Evolutionary conservation across 1,139 yeast genomes (phyloP).

Genomic region (Yamadazyma trypodendri): DNA sequence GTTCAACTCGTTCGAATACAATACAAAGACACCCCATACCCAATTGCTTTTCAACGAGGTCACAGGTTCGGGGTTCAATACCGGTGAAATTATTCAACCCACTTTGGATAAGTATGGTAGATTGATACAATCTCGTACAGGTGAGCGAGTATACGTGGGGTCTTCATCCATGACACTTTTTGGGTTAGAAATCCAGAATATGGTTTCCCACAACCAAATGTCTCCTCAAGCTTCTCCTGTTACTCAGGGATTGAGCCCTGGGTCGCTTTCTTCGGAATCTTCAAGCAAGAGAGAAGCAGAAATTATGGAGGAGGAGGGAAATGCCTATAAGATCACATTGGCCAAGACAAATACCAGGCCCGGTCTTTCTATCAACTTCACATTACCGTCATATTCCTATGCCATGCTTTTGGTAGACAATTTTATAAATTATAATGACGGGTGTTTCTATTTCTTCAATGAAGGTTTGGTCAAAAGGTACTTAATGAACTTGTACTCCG

Average conservation of each 20-base stretch:
- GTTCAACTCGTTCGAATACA: slow-evolving; percentile 15
- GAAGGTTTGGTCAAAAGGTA: slow-evolving; percentile 73
- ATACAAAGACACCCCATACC: slow-evolving; percentile 15
- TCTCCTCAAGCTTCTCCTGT: slow-evolving; percentile 10
- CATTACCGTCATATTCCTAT: slow-evolving; percentile 74
- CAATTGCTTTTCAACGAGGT: slow-evolving; percentile 15
- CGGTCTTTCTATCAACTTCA: slow-evolving; percentile 64
- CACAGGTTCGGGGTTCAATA: slow-evolving; percentile 12
- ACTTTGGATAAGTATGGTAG: slow-evolving; percentile 70
- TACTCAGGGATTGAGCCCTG: slow-evolving; percentile 11
- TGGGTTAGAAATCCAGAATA: slow-evolving; percentile 71
- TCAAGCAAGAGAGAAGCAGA: slow-evolving; percentile 36
- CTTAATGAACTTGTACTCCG: slow-evolving; percentile 57
- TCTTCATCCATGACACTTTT: slow-evolving; percentile 80
- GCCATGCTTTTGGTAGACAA: slow-evolving; percentile 75
- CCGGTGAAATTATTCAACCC: slow-evolving; percentile 57
- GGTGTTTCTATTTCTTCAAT: slow-evolving; percentile 83
- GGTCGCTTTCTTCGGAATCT: slow-evolving; percentile 11
- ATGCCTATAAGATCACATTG: slow-evolving; percentile 66
- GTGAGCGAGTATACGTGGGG: slow-evolving; percentile 73
- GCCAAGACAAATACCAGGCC: slow-evolving; percentile 69
- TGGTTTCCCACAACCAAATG: slow-evolving; percentile 36
- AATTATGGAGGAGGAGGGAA: slow-evolving; percentile 68
- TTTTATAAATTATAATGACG: slow-evolving; percentile 76
- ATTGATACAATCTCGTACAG: slow-evolving; percentile 68